Evolutionary conservation across 495 filamentous ascomycete species (phyloP), one percentile per base, ranked within the genome.

Genomic region (Jackrogersella minutella): DNA sequence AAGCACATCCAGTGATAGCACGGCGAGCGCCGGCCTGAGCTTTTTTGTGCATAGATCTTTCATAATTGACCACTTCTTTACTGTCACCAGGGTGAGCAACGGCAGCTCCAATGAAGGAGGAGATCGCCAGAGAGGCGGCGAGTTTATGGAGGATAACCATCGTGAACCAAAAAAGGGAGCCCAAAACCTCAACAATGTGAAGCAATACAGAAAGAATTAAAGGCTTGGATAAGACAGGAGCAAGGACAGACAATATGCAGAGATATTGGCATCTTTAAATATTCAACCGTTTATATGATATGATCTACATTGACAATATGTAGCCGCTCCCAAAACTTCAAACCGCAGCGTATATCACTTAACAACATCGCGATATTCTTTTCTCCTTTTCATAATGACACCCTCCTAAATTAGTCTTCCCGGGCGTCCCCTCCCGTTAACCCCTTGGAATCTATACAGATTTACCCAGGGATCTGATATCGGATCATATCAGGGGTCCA

Each of bases 1-100:
- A 51, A 22, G 67, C 64, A 46, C 78, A 80, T 17, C 41, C 58
- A 19, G 73, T 66, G 44, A 80, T 64, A 50, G 78, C 77, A 52
- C 76, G 71, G 40, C 76, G 78, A 24, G 75, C 74, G 40, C 63
- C 64, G 9, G 65, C 50, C 26, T 72, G 75, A 51, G 77, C 68
- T 14, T 68, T 61, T 19, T 73, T 67, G 24, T 72, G 78, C 56
- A 73, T 73, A 17, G 49, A 36, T 21, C 74, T 70, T 41, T 76
- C 73, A 49, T 74, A 65, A 14, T 73, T 70, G 39, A 76, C 64
- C 5, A 77, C 73, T 33, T 76, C 76, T 31, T 70, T 47, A 30
- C 62, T 71, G 9, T 77, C 78, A 5, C 78, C 77, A 7, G 78
- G 76, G 44, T 81, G 79, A 33, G 78, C 77, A 34, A 75, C 16